Evolutionary conservation across 768 basidiomycete species (phyloP), one percentile per base, ranked within the genome.

Genomic region (Scleroderma citrinum): DNA sequence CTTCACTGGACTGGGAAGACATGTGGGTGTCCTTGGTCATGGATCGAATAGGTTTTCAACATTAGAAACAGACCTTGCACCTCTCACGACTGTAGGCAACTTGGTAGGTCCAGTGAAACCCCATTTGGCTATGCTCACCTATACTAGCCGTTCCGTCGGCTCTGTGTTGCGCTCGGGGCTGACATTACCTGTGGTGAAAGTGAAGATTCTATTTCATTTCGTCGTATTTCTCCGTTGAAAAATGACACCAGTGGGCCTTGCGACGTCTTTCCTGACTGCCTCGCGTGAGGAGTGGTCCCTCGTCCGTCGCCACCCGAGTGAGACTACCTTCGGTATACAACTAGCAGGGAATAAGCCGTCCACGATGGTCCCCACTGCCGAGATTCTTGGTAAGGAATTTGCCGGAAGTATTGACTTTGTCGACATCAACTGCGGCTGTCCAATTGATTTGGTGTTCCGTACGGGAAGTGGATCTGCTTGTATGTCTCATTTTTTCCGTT

Each of bases 111-210:
- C 24, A 45, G 12, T 24, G 21, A 17, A 31, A 44, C 29, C 8
- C 10, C 24, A 3, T 39, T 17, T 10, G 17, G 46, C 19, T 41
- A 17, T 46, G 36, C 36, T 43, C 21, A 19, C 34, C 38, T 31
- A 24, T 48, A 34, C 39, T 20, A 94, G 86, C 96, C 96, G 2
- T 99, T 98, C 74, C 82, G 96, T 16, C 79, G 94, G 11, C 69
- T 98, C 7, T 96, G 92, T 57, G 83, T 88, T 8, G 72, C 79
- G 21, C 82, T 87, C 50, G 95, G 95, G 13, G 92, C 87, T 2
- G 93, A 95, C 54, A 96, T 98, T 57, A 95, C 93, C 3, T 93
- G 91, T 54, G 92, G 92, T 21, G 95, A 97, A 68, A 97, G 87
- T 88, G 77, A 60, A 34, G 19, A 17, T 29, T 4, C 31, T 12